phyloP scores from a whole-genome alignment of 768 basidiomycete genomes.

The Roridomyces roridus region DNA sequence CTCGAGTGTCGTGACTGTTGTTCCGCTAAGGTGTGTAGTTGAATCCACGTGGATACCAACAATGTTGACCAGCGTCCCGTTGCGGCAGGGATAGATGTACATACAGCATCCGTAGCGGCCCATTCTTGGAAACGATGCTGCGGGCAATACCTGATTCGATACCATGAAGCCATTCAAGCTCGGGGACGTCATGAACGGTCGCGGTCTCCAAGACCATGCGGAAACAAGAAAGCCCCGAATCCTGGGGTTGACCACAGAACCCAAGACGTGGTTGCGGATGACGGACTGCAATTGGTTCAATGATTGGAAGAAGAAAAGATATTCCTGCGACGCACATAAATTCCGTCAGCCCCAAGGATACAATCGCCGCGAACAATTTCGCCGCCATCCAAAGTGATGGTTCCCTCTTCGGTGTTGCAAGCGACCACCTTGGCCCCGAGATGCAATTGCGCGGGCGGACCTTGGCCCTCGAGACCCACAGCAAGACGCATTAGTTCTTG shows the following conservation, averaged over 20 bases:
- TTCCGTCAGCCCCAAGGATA: slow-evolving; percentile 44
- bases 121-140: neutral
- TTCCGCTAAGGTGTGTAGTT: too few species aligned
- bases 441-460: slow-evolving; percentile 1
- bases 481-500: slow-evolving; percentile 15
- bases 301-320: neutral
- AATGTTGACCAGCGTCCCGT: slow-evolving; percentile 9
- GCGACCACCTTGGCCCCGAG: slow-evolving; percentile 5
- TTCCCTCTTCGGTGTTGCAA: slow-evolving; percentile 32
- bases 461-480: slow-evolving; percentile 1
- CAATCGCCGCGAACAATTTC: slow-evolving; percentile 40
- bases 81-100: slow-evolving; percentile 9
- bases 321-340: slow-evolving; percentile 10
- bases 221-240: slow-evolving; percentile 11
- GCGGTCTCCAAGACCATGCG: slow-evolving; percentile 14
- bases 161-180: slow-evolving; percentile 13
- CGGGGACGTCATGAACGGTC: neutral
- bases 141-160: slow-evolving; percentile 2
- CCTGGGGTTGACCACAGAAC: neutral
- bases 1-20: neutral
- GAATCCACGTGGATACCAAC: slow-evolving; percentile 7
- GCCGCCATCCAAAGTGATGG: slow-evolving; percentile 40
- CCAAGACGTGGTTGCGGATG: slow-evolving; percentile 11
- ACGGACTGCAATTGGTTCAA: slow-evolving; percentile 1
- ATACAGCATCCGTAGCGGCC: neutral